Conservation (phyloP, 164 flowering plant species). For the Magnolia sinica region DNA sequence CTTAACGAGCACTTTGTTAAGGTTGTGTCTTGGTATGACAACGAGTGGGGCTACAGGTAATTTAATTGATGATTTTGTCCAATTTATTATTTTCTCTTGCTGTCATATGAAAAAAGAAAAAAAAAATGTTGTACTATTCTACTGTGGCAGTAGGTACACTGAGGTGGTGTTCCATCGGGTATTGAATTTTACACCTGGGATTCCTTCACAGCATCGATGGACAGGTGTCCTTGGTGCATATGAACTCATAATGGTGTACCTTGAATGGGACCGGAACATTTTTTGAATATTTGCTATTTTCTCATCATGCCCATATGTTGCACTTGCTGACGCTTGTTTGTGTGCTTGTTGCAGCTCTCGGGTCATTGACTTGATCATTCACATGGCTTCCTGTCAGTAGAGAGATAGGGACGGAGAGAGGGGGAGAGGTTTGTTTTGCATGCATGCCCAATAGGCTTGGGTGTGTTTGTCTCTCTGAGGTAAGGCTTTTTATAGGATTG, state of each 20-base stretch:
- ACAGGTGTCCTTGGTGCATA: neutral
- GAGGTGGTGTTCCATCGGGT: neutral
- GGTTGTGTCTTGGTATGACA: conserved; percentile 72
- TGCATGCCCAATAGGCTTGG: neutral
- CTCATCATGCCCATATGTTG: no score
- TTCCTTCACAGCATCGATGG: no score
- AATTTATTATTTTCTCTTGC: neutral
- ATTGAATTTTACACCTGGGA: neutral
- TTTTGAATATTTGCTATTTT: no score
- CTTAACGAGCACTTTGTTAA: conserved; percentile 49
- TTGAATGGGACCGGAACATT: no score
- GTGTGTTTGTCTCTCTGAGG: neutral
- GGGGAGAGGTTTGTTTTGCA: no score
- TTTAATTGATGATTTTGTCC: neutral
- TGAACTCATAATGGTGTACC: neutral
- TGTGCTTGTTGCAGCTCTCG: neutral
- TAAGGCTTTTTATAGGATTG: neutral
- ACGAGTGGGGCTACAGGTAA: conserved; percentile 79
- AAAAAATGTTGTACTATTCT: neutral
- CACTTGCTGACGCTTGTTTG: no score
- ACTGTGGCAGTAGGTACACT: neutral
- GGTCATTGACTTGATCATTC: conserved; percentile 1
- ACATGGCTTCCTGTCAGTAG: neutral
- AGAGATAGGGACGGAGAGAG: neutral
- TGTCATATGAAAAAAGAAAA: neutral